Base-by-base conservation (phyloP, 2,329 filamentous ascomycete genomes). In the Aspergillus oerlinghausenensis region DNA sequence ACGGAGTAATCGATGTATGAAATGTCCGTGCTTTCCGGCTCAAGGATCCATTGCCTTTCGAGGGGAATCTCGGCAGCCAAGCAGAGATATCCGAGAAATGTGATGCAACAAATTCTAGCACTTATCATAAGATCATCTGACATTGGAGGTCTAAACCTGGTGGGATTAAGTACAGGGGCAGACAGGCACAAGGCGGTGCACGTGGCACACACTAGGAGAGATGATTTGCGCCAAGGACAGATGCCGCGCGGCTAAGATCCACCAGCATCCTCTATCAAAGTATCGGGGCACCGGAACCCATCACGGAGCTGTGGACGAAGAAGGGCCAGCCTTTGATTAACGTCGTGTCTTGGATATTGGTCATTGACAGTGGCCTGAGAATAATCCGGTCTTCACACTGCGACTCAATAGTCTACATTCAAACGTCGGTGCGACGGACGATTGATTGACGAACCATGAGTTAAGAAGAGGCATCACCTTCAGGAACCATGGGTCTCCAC, bases 191-290 rank as follows among this genome's bases (percentile, higher is more conserved):
- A 4, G 21, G 17, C 21, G 11, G 49, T 26, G 58, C 58, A 60
- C 58, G 58, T 60, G 58, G 58, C 50, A 19, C 42, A 9, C 56
- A 38, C 51, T 54, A 55, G 47, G 26, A 52, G 14, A 43, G 42
- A 26, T 50, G 52, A 58, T 58, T 53, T 55, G 48, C 55, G 51
- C 52, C 55, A 60, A 55, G 55, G 50, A 43, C 19, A 51, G 60
- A 61, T 26, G 29, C 49, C 17, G 47, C 32, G 7, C 14, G 32
- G 32, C 11, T 19, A 32, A 14, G 26, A 23, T 50, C 32, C 49
- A 35, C 23, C 26, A 2, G 10, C 9, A 50, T n/a, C 26, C 26
- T 11, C 17, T 32, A 29, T 11, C 11, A 32, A 14, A 19, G 40
- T 9, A 23, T 26, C 9, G 26, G 14, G 17, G 11, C 25, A 32